These are phyloP conservation scores for Solanum clarkiae DNA, from an alignment of 257 asterid species.

Conservation along the genomic window DNA sequence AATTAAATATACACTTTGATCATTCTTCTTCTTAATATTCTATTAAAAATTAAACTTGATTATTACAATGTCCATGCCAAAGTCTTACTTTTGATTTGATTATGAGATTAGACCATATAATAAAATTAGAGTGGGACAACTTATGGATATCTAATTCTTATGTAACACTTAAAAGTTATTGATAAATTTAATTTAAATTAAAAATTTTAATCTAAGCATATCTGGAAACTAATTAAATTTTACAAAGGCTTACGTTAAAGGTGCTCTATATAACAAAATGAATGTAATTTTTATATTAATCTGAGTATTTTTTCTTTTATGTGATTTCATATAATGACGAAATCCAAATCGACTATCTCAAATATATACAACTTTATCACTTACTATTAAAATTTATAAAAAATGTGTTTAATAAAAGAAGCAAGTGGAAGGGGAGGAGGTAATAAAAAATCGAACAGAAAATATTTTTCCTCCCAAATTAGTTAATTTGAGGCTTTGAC, in stretches of 20 bases:
- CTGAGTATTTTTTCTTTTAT: not conserved
- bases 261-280: not conserved
- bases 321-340: not conserved
- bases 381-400: too few relatives aligned
- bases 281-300: too few relatives aligned
- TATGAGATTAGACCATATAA: not conserved
- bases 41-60: not conserved
- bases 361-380: not conserved
- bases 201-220: not conserved
- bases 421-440: too few relatives aligned
- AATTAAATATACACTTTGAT: not conserved
- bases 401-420: too few relatives aligned
- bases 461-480: too few relatives aligned
- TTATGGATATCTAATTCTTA: not conserved
- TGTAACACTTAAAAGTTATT: not conserved
- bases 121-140: not conserved
- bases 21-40: not conserved
- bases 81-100: not conserved
- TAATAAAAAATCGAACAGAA: too few relatives aligned
- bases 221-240: not conserved
- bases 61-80: not conserved
- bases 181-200: not conserved
- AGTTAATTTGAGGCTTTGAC: too few relatives aligned
- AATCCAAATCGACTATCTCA: not conserved
- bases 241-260: not conserved